phyloP scores from a whole-genome alignment of 371 early-diverging fungal genomes.

The Syncephalastrum monosporum region DNA sequence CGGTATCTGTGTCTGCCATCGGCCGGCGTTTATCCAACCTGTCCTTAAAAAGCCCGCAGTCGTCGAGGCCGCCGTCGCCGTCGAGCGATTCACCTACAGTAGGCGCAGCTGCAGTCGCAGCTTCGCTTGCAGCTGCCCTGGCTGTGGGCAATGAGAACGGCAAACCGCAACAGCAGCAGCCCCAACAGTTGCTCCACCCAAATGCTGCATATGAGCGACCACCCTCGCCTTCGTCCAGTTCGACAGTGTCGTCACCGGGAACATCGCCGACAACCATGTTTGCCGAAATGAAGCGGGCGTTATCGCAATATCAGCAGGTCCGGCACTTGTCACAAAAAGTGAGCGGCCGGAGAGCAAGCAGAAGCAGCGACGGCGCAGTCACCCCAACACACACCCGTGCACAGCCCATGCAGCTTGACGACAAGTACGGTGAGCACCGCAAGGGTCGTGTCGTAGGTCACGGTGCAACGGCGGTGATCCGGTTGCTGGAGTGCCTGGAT shows the following conservation, averaged over 20 bases:
- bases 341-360: conserved; percentile 1
- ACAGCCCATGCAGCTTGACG: conserved; percentile 12
- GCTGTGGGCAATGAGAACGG: conserved; percentile 6
- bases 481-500: conserved; percentile 5
- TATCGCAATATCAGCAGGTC: conserved; percentile 22
- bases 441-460: conserved; percentile 18
- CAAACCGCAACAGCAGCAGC: conserved; percentile 7
- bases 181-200: conserved; percentile 14
- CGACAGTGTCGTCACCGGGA: conserved; percentile 11
- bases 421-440: conserved; percentile 17
- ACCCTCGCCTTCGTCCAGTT: conserved; percentile 11
- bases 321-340: conserved; percentile 4
- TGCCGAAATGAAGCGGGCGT: conserved; percentile 19
- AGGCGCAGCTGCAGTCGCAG: conserved; percentile 20
- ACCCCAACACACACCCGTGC: background rate
- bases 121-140: conserved; percentile 19
- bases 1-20: conserved; percentile 5
- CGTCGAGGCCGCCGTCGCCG: conserved; percentile 18
- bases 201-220: conserved; percentile 17
- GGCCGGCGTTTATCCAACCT: conserved; percentile 14
- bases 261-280: conserved; percentile 20
- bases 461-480: conserved; percentile 25
- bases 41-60: conserved; percentile 8
- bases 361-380: conserved; percentile 4
- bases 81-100: conserved; percentile 8